These are phyloP conservation scores for Colletotrichum paranaense DNA, from an alignment of 2,329 filamentous ascomycete species.

Conservation along the genomic window DNA sequence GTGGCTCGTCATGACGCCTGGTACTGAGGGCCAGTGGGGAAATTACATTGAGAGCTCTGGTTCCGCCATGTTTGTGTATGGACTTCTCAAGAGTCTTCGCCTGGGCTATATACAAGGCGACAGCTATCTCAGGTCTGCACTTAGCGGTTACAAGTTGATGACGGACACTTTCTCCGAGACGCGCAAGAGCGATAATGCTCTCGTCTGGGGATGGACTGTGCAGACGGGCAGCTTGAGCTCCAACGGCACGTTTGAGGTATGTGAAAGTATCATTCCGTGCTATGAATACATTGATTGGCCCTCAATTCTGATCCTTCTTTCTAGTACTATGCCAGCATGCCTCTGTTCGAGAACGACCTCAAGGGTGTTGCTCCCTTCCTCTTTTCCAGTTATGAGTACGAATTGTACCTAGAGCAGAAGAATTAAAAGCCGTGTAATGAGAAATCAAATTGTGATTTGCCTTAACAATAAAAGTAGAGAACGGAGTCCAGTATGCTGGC, in stretches of 20 bases:
- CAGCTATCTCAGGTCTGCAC: conserved; percentile 49
- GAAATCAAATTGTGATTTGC: too few species aligned
- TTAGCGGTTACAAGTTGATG: conserved; percentile 57
- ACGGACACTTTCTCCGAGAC: conserved; percentile 56
- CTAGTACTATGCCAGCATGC: conserved; percentile 41
- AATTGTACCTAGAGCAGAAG: conserved; percentile 33
- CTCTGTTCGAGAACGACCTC: conserved; percentile 40
- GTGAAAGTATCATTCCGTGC: conserved; percentile 22
- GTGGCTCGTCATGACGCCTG: conserved; percentile 50
- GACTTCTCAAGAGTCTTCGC: conserved; percentile 48
- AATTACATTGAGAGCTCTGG: conserved; percentile 52
- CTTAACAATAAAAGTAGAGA: too few species aligned
- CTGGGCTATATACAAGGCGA: conserved; percentile 45
- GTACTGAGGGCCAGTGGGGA: conserved; percentile 45
- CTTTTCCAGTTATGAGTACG: conserved; percentile 41
- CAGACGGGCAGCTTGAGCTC: conserved; percentile 49
- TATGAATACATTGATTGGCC: not conserved
- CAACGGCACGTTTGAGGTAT: conserved; percentile 53
- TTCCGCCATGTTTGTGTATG: conserved; percentile 51
- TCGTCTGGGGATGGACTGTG: conserved; percentile 49
- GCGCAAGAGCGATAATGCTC: conserved; percentile 55
- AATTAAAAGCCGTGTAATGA: not conserved
- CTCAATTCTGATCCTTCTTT: too few species aligned
- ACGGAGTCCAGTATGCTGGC: too few species aligned
- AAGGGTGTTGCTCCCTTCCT: conserved; percentile 41